Conservation (phyloP, 495 filamentous ascomycete genomes). For the Apodospora peruviana region DNA sequence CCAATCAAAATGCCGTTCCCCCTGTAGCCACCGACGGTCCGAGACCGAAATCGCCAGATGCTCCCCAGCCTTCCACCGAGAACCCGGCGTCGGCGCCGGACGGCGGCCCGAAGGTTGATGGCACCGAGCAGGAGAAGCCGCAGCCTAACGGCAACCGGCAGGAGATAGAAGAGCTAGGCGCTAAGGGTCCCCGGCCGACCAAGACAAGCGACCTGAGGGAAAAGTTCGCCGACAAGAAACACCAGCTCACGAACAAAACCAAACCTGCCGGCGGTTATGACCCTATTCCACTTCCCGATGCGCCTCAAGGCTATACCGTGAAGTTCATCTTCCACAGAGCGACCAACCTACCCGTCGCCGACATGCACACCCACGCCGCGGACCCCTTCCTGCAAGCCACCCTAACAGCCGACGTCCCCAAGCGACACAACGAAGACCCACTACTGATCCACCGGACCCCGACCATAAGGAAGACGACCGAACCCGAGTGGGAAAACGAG, state of each 20-base stretch:
- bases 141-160: background rate
- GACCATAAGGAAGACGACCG: constrained; percentile 61
- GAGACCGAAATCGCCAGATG: background rate
- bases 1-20: background rate
- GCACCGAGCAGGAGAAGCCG: background rate
- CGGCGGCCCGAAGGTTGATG: background rate
- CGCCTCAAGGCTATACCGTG: constrained; percentile 72
- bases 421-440: constrained; percentile 76
- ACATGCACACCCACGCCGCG: constrained; percentile 69
- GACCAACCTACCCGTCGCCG: constrained; percentile 71
- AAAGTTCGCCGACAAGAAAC: constrained; percentile 51
- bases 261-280: constrained; percentile 76
- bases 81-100: background rate
- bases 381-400: constrained; percentile 80
- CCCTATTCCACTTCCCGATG: constrained; percentile 65
- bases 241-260: constrained; percentile 47
- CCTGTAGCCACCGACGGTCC: background rate
- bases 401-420: constrained; percentile 54
- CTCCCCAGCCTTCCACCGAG: background rate
- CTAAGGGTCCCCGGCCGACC: background rate
- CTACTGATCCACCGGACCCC: constrained; percentile 65
- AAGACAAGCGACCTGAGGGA: constrained; percentile 21
- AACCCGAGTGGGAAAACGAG: constrained; percentile 75
- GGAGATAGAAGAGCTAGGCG: background rate
- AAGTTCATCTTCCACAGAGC: constrained; percentile 82